These are phyloP conservation scores for Fusarium dimerum DNA, from an alignment of 2,329 filamentous ascomycete species.

Conservation along the genomic window DNA sequence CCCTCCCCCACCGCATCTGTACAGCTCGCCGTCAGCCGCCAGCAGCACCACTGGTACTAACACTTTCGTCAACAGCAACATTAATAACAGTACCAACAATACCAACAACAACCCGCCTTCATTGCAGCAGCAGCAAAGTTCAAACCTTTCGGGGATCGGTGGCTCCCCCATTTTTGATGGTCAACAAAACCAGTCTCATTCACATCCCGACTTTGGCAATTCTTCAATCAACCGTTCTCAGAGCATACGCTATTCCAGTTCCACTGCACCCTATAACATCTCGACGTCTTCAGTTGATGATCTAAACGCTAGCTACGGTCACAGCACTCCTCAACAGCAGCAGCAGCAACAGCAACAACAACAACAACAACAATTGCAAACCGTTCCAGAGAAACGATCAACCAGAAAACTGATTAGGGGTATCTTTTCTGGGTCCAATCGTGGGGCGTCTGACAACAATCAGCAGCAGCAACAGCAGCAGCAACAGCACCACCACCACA, in stretches of 20 bases:
- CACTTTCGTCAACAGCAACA: no score
- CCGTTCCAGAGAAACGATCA: slow-evolving; percentile 47
- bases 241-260: slow-evolving; percentile 48
- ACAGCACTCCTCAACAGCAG: slow-evolving; percentile 27
- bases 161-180: slow-evolving; percentile 34
- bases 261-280: slow-evolving; percentile 34
- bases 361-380: slow-evolving; percentile 33
- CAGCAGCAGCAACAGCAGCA: not conserved
- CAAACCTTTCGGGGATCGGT: slow-evolving; percentile 23
- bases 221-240: slow-evolving; percentile 48
- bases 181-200: slow-evolving; percentile 38
- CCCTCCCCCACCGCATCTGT: slow-evolving; percentile 34
- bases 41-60: slow-evolving; percentile 26
- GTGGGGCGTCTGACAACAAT: slow-evolving; percentile 26
- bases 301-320: slow-evolving; percentile 31
- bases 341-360: slow-evolving; percentile 35
- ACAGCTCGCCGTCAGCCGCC: slow-evolving; percentile 30
- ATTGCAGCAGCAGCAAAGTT: slow-evolving; percentile 33
- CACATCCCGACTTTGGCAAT: slow-evolving; percentile 50
- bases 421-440: slow-evolving; percentile 48
- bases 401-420: slow-evolving; percentile 57
- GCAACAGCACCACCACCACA: slow-evolving; percentile 28
- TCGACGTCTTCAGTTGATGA: slow-evolving; percentile 45
- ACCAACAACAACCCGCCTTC: slow-evolving; percentile 30
- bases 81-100: no score